Evolutionary conservation across 192 early-diverging fungal species (phyloP).

Genomic region (Linnemannia elongata): DNA sequence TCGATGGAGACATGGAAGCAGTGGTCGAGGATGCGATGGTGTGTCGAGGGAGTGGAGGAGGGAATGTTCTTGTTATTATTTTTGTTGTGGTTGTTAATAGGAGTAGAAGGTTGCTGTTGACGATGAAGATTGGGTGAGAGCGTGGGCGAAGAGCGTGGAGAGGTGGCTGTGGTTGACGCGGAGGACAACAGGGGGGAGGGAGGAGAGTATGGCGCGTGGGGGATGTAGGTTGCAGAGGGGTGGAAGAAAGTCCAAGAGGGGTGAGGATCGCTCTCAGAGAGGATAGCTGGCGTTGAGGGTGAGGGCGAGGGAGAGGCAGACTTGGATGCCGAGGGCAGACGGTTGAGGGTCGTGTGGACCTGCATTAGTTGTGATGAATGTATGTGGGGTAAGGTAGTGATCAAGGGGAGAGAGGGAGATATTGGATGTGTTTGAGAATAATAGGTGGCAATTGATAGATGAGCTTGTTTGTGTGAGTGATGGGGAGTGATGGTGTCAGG

Average conservation of each 20-base stretch:
- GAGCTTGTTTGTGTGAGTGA: no score
- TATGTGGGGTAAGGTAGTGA: neutral
- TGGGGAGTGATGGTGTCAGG: neutral
- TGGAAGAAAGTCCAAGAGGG: slow-evolving; percentile 55
- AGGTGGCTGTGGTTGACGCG: slow-evolving; percentile 6
- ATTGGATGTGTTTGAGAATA: neutral
- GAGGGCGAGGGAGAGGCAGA: slow-evolving; percentile 5
- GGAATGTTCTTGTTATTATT: slow-evolving; percentile 35
- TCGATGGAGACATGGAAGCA: slow-evolving; percentile 67
- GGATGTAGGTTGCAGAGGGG: slow-evolving; percentile 45
- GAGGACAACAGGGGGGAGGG: slow-evolving; percentile 33
- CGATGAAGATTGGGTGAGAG: neutral
- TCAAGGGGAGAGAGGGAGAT: neutral
- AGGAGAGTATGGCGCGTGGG: slow-evolving; percentile 17
- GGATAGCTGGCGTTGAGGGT: slow-evolving; percentile 7
- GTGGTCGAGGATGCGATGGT: slow-evolving; percentile 69
- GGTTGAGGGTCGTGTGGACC: neutral
- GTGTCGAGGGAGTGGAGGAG: slow-evolving; percentile 57
- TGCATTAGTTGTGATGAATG: neutral
- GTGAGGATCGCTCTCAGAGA: slow-evolving; percentile 38
- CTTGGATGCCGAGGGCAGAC: slow-evolving; percentile 6
- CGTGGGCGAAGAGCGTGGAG: slow-evolving; percentile 17
- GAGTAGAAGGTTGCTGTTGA: neutral
- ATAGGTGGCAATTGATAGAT: neutral
- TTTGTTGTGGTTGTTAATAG: neutral